Evolutionary conservation across 1,139 yeast species (phyloP).

Genomic region (Yamadazyma songkhlaensis): DNA sequence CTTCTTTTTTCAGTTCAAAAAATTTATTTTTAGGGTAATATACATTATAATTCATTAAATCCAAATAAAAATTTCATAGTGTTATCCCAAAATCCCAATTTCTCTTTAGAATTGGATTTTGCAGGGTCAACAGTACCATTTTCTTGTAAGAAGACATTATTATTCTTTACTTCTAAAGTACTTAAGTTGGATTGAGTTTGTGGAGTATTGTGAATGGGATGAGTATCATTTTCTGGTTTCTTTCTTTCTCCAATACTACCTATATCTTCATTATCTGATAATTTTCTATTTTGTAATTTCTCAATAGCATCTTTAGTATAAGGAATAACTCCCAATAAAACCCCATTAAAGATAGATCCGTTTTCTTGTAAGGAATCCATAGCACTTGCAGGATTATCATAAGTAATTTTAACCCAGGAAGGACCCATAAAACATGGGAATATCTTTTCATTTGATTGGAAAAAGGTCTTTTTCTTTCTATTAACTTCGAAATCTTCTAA

Average conservation of each 20-base stretch:
- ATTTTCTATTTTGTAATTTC: conserved; percentile 55
- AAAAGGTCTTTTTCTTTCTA: conserved; percentile 18
- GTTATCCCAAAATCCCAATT: conserved; percentile 34
- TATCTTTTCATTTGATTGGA: conserved; percentile 17
- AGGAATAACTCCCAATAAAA: conserved; percentile 74
- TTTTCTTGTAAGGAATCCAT: conserved; percentile 81
- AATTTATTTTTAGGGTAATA: background rate
- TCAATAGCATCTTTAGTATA: conserved; percentile 61
- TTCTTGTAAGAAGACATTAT: conserved; percentile 33
- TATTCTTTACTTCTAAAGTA: conserved; percentile 38
- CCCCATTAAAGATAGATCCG: conserved; percentile 69
- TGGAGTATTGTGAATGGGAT: background rate
- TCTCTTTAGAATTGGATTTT: conserved; percentile 22
- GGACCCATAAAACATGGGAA: conserved; percentile 77
- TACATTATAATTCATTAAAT: conserved; percentile 38
- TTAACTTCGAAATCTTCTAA: conserved; percentile 66
- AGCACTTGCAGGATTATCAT: conserved; percentile 72
- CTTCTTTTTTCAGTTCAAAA: background rate
- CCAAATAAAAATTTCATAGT: conserved; percentile 42
- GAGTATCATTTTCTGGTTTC: conserved; percentile 1
- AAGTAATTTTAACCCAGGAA: conserved; percentile 88
- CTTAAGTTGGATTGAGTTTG: conserved; percentile 11
- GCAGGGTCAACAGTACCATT: conserved; percentile 8
- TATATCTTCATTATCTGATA: conserved; percentile 53
- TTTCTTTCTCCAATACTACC: conserved; percentile 35